Evolutionary conservation across 2,329 filamentous ascomycete genomes (phyloP).

Genomic region (Colletotrichum sp.): DNA sequence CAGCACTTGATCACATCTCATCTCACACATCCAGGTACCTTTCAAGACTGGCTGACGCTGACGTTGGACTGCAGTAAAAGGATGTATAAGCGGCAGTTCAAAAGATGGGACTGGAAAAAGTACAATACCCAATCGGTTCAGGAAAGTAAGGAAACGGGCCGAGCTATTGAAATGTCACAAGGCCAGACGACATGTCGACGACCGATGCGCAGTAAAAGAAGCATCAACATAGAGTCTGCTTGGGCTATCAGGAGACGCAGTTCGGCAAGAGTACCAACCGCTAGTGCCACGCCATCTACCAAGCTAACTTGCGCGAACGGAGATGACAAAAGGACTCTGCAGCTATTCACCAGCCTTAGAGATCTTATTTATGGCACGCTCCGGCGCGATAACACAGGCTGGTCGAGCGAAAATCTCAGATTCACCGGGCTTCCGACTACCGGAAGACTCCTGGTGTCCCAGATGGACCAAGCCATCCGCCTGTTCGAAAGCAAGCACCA

Average conservation of each 20-base stretch:
- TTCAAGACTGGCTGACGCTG: too few species aligned
- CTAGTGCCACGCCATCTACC: accelerated
- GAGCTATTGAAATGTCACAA: not conserved
- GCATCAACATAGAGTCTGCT: not conserved
- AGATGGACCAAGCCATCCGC: not conserved
- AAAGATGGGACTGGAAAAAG: not conserved
- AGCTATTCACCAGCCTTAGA: not conserved
- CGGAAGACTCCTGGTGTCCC: not conserved
- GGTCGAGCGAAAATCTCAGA: accelerated
- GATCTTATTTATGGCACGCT: not conserved
- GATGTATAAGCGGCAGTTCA: not conserved
- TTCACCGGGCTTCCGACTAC: not conserved
- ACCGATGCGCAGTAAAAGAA: not conserved
- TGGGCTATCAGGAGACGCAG: not conserved
- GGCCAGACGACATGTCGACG: not conserved
- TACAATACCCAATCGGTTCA: not conserved
- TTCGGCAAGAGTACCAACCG: not conserved
- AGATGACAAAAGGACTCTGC: not conserved
- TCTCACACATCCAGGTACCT: too few species aligned
- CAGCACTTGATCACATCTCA: too few species aligned
- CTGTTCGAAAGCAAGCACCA: not conserved
- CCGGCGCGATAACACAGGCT: not conserved
- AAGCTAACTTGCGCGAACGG: not conserved
- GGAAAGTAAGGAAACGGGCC: not conserved
- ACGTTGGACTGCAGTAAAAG: accelerated